Evolutionary conservation across 257 asterid species (phyloP).

Genomic region (Pogostemon cablin): DNA sequence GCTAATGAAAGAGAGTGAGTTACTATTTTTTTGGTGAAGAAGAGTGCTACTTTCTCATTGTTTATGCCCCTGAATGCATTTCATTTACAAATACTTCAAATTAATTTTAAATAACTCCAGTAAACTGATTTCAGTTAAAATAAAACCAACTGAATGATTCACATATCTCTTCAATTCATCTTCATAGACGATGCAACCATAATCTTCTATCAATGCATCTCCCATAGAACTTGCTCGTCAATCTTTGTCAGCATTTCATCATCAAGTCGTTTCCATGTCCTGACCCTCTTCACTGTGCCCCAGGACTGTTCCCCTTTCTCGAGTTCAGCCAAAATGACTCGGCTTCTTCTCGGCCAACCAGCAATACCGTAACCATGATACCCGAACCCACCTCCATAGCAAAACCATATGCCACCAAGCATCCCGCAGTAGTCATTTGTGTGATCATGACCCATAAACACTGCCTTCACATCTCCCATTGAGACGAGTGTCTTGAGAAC

Average conservation of each 20-base stretch:
- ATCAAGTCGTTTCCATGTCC: conserved; percentile 86
- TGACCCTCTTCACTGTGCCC: conserved; percentile 67
- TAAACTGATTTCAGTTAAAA: too few relatives aligned
- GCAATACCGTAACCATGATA: conserved; percentile 90
- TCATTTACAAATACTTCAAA: too few relatives aligned
- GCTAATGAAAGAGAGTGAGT: background rate
- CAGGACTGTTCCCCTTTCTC: conserved; percentile 57
- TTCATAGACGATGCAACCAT: background rate
- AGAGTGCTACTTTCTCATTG: too few relatives aligned
- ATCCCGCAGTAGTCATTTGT: conserved; percentile 86
- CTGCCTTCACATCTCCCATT: conserved; percentile 84
- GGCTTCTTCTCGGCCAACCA: conserved; percentile 75
- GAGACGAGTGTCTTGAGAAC: conserved; percentile 67
- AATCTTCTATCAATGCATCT: conserved; percentile 27
- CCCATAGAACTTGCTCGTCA: conserved; percentile 83
- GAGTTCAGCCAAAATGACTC: conserved; percentile 76
- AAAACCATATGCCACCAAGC: conserved; percentile 76
- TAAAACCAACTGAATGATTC: too few relatives aligned
- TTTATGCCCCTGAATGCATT: too few relatives aligned
- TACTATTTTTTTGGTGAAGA: too few relatives aligned
- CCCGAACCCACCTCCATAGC: conserved; percentile 95
- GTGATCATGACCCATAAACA: conserved; percentile 92
- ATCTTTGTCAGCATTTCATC: conserved; percentile 64
- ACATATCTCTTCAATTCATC: too few relatives aligned
- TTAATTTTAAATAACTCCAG: too few relatives aligned